Conservation (phyloP, 2,329 filamentous ascomycete species). For the Cladobotryum protrusum region DNA sequence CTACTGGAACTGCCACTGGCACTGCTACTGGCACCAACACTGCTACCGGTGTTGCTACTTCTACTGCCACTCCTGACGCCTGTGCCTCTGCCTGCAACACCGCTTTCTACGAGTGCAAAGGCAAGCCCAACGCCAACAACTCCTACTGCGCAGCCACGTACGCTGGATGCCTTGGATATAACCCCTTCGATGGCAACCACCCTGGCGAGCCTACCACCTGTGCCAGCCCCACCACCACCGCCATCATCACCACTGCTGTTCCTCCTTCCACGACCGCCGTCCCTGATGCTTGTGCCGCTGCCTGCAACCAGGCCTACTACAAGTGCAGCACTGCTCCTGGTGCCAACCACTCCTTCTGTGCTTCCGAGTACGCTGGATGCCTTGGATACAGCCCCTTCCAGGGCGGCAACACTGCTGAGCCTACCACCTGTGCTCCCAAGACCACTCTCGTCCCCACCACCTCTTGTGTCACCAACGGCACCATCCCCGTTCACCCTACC, state of each 20-base stretch:
- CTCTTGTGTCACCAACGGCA: neutral
- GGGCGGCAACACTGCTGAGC: neutral
- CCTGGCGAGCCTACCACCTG: neutral
- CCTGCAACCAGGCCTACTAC: constrained; percentile 3
- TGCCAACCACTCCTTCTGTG: constrained; percentile 20
- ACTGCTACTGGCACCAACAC: neutral
- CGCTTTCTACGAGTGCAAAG: neutral
- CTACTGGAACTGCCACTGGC: neutral
- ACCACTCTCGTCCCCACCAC: neutral
- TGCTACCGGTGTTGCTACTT: constrained; percentile 1
- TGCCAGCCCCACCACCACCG: neutral
- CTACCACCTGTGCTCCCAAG: constrained; percentile 1
- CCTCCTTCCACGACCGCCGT: neutral
- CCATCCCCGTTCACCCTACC: neutral
- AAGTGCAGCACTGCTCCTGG: neutral
- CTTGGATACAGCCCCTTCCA: constrained; percentile 19
- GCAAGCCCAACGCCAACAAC: neutral
- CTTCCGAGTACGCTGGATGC: constrained; percentile 19
- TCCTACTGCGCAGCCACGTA: neutral
- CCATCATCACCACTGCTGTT: constrained; percentile 1
- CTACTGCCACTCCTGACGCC: neutral
- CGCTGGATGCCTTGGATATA: no score
- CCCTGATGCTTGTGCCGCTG: neutral
- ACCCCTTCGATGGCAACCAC: no score
- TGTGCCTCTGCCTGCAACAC: neutral